phyloP scores from a whole-genome alignment of 352 stramenopile species.

The Globisporangium emineosum region DNA sequence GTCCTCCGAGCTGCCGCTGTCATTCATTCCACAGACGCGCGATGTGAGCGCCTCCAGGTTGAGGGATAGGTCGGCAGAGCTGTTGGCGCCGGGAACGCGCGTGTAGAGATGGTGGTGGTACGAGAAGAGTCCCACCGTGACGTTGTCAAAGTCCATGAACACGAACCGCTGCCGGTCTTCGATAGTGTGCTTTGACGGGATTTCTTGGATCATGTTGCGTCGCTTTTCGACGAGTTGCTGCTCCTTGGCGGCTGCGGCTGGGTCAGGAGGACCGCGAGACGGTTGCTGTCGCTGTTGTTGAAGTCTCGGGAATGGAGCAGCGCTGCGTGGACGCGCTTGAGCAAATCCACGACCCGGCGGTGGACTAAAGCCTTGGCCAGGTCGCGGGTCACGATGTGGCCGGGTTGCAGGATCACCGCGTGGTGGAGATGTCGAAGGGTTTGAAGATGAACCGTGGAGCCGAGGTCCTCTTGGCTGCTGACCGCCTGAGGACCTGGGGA shows the following conservation, averaged over 20 bases:
- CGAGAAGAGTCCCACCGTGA: constrained; percentile 24
- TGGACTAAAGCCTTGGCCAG: neutral
- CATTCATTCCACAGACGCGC: constrained; percentile 23
- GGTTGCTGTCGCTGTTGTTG: neutral
- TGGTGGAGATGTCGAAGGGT: no score
- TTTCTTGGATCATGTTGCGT: constrained; percentile 8
- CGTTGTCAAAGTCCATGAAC: constrained; percentile 47
- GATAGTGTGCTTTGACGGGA: constrained; percentile 19
- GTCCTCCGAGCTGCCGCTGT: neutral
- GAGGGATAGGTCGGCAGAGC: constrained; percentile 26
- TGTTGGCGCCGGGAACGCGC: neutral
- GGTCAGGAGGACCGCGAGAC: no score
- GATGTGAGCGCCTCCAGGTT: constrained; percentile 32
- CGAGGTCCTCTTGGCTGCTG: no score
- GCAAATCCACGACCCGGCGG: neutral
- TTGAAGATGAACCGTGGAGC: no score
- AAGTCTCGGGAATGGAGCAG: neutral
- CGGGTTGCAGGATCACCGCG: no score
- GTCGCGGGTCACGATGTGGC: no score
- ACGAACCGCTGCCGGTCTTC: constrained; percentile 24
- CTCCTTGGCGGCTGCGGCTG: neutral
- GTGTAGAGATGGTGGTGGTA: constrained; percentile 28
- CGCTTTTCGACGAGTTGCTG: neutral
- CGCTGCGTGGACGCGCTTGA: constrained; percentile 11
- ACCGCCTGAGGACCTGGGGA: neutral